Evolutionary conservation across 352 stramenopile genomes (phyloP), one percentile per base, ranked within the genome.

Genomic region (Pythium pectinolyticum): DNA sequence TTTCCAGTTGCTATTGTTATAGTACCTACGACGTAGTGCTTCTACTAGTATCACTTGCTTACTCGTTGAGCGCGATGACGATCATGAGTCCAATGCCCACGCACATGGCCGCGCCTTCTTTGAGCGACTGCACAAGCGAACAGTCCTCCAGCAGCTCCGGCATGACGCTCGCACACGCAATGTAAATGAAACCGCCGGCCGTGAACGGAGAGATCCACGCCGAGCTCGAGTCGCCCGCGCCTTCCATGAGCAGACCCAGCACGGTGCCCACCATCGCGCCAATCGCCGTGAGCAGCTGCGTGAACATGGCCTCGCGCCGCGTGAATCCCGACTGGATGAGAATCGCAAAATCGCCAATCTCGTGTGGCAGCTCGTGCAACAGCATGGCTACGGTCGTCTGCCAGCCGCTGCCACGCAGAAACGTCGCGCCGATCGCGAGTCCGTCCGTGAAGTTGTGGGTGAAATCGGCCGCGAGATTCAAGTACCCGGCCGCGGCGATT

Each of bases 381-480:
- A 97, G 67, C 76, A 96, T 96, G 5, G 88, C 86, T 32, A 96
- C 46, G 20, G 89, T 94, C 30, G 90, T 97, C 55, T 83, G 86
- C 88, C 75, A 94, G 47, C 74, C 89, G 66, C 66, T 95, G 46
- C 74, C 83, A 20, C 74, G 78, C 49, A 86, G 59, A 77, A 96
- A 97, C 19, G 89, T 96, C 22, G 91, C 90, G 40, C 93, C 93
- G 72, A 98, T 97, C 5, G 91, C 91, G 35, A 98, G 77, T 3
- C 92, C 92, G 68, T 98, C 92, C 10, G 92, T 97, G 61, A 98
- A 98, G 70, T 96, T 97, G 69, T 97, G 91, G 52, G 92, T 77
- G 39, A 94, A 90, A 63, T 97, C 91, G n/a, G 88, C 90, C 4
- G 82, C 87, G 37, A 97, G 78, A 63, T 97, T 97, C 8, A 97